Percentiles rank a stretch among this genome's conserved stretches.
phyloP scores from a whole-genome alignment of 1,139 yeast species.

The Hyphopichia burtonii region DNA sequence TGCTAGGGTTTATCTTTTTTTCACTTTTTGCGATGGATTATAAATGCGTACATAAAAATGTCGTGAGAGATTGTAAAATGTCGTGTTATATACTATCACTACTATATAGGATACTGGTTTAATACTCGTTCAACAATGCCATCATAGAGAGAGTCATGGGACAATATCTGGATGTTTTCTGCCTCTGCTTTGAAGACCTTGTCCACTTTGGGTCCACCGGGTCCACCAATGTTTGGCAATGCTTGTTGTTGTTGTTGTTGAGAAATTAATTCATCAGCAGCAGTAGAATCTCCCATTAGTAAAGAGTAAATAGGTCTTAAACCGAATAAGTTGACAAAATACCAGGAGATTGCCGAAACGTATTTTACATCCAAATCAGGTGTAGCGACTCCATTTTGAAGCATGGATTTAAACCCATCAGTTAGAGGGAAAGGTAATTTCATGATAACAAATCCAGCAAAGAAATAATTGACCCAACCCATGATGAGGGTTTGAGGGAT shows the following conservation, averaged over 20 bases:
- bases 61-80: neutral
- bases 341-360: constrained; percentile 98
- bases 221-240: constrained; percentile 45
- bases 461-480: constrained; percentile 96
- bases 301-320: constrained; percentile 77
- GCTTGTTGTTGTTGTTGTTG: constrained; percentile 47
- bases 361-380: constrained; percentile 85
- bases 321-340: constrained; percentile 85
- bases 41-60: constrained; percentile 2
- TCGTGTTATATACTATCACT: neutral
- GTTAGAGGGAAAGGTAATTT: constrained; percentile 68
- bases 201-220: constrained; percentile 60
- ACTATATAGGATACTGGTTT: constrained; percentile 12
- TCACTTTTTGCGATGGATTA: constrained; percentile 7
- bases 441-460: constrained; percentile 85
- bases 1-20: neutral
- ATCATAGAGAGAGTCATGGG: constrained; percentile 53
- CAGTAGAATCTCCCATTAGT: constrained; percentile 54
- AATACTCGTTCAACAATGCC: constrained; percentile 68
- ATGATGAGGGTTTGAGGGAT: constrained; percentile 90
- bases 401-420: constrained; percentile 83
- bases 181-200: constrained; percentile 69
- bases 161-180: constrained; percentile 69
- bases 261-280: constrained; percentile 49
- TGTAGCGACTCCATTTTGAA: constrained; percentile 85